Base-by-base conservation (phyloP, 176 grass and related monocot species). In the Oryza officinalis region DNA sequence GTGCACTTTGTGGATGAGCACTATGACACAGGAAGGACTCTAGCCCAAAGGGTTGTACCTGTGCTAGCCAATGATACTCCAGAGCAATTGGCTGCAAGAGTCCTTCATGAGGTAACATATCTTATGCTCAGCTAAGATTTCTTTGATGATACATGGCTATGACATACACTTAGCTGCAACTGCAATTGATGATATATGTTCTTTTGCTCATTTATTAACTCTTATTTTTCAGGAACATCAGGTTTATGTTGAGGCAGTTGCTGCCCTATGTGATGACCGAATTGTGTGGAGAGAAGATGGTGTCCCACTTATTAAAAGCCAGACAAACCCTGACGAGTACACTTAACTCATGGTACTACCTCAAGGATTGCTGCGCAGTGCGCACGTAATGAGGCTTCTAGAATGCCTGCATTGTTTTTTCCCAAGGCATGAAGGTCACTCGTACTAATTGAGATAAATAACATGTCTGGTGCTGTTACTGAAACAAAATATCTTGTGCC, bases 181-280 rank as follows among this genome's bases (percentile, higher is more conserved):
- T 65, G n/a, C 13, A 3, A 78, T 46, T 82, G 46, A 37, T 43
- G 47, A 57, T 27, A 49, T 6, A 8, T 74, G 12, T 75, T 83
- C 18, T 46, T 73, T 10, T 74, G 49, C 20, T 49, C 40, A 76
- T 67, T 71, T 74, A 74, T 41, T 17, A 66, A 71, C 9, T n/a
- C 15, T 81, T 38, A 59, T 37, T 30, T 74, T 33, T 8, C 54
- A 95, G 93, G 96, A 98, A 69, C 91, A 95, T 69, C 32, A 90
- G 52, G 82, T 92, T 83, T 98, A 95, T 90, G 93, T 90, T 74
- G 93, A 98, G 54, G 89, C 94, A 76, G 93, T 90, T 80, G 78
- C 91, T 67, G 96, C 96, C 64, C 20, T 98, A 65, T 98, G 96
- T 1, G 89, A 92, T 37, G 91, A 93, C 4, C 67, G 93, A 27